Evolutionary conservation across 2,329 filamentous ascomycete species (phyloP), one percentile per base, ranked within the genome.

Genomic region (Colletotrichum sp.): DNA sequence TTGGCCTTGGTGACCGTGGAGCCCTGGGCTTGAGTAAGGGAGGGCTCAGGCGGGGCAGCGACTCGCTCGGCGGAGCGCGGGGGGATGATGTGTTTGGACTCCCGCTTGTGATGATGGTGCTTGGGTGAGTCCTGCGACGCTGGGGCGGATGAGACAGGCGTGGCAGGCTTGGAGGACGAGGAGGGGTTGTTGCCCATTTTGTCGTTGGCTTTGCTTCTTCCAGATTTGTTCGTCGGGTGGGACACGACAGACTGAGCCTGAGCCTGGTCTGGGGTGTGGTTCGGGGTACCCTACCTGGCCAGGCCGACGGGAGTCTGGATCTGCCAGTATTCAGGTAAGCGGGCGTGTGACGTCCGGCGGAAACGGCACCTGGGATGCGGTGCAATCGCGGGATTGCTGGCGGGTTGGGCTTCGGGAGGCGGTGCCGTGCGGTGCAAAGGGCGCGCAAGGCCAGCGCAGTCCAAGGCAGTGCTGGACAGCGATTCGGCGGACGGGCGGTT

Each of bases 41-140:
- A 92, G 69, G 90, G 88, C 84, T 93, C 92, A 75, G 92, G 92
- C 65, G 91, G 91, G 71, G 90, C 91, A 79, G 89, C 89, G 75
- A 88, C 89, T 78, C 90, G 88, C 79, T 90, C 89, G 76, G 88
- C 86, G 77, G 88, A 86, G 78, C 91, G 90, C 78, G 90, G 88
- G 76, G 90, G 87, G 81, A 91, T 89, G 81, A 90, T 89, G 80
- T 90, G 89, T 83, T 87, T 87, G 78, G 86, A 86, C 78, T 89
- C 87, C 80, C 84, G 85, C 83, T 85, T 87, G 60, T 68, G 74
- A 44, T 76, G 75, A 60, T 75, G 72, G 55, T 78, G 74, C 63
- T 75, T 78, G 49, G 78, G 78, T 32, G 76, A 78, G 49, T 78
- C 77, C 30, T 85, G 76, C 82, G 82, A 76, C 80, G 71, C 82